Evolutionary conservation across 495 filamentous ascomycete genomes (phyloP).

Genomic region (Lasiosphaeria miniovina): DNA sequence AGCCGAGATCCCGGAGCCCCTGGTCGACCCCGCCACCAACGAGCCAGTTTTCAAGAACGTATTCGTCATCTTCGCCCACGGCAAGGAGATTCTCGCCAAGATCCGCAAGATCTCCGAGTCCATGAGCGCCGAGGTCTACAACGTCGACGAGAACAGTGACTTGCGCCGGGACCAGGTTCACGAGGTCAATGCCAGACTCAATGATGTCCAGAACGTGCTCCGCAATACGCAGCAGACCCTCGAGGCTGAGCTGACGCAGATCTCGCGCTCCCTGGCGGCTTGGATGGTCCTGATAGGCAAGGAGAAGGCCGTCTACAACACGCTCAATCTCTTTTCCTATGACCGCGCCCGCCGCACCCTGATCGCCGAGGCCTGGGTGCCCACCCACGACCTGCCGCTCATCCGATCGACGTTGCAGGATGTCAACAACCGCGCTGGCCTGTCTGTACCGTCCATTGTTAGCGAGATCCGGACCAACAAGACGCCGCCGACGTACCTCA

Average conservation of each 20-base stretch:
- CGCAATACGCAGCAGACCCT: slow-evolving; percentile 95
- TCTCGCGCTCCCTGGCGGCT: slow-evolving; percentile 80
- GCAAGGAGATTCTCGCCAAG: slow-evolving; percentile 96
- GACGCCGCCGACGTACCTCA: slow-evolving; percentile 92
- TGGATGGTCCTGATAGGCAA: slow-evolving; percentile 98
- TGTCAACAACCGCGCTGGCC: slow-evolving; percentile 89
- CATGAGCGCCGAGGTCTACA: slow-evolving; percentile 90
- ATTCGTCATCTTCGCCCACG: slow-evolving; percentile 98
- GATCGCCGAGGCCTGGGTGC: slow-evolving; percentile 97
- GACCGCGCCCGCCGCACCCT: slow-evolving; percentile 93
- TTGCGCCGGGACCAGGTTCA: slow-evolving; percentile 90
- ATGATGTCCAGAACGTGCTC: slow-evolving; percentile 85
- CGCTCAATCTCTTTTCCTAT: slow-evolving; percentile 93
- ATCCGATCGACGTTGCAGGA: slow-evolving; percentile 97
- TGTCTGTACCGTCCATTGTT: slow-evolving; percentile 95
- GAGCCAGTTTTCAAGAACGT: slow-evolving; percentile 94
- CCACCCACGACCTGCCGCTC: slow-evolving; percentile 80
- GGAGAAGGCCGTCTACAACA: slow-evolving; percentile 97
- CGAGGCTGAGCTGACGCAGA: slow-evolving; percentile 88
- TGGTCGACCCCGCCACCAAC: slow-evolving; percentile 87
- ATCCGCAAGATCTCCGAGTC: slow-evolving; percentile 99
- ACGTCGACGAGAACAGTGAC: slow-evolving; percentile 95
- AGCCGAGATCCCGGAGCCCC: slow-evolving; percentile 92
- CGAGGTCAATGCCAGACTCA: slow-evolving; percentile 89
- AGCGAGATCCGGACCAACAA: slow-evolving; percentile 95